These are phyloP conservation scores for Tricholoma bakamatsutake DNA, from an alignment of 768 basidiomycete species.

Conservation along the genomic window DNA sequence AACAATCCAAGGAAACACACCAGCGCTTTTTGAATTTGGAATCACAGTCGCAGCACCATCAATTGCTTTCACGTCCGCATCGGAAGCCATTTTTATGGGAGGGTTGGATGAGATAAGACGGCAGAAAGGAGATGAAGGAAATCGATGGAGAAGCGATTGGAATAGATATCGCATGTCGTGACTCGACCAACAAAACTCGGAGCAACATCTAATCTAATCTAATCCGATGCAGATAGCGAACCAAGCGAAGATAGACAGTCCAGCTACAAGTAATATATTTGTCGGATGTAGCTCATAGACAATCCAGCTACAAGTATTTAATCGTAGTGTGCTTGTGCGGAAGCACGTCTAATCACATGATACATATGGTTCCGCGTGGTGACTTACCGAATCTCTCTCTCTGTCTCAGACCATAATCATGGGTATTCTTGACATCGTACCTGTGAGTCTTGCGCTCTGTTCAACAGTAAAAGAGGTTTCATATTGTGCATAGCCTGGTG, in stretches of 20 bases:
- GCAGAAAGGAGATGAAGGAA: background rate
- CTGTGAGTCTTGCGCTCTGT: conserved; percentile 42
- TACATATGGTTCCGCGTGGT: background rate
- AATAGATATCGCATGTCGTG: conserved; percentile 13
- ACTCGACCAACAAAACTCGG: conserved; percentile 10
- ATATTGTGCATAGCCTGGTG: conserved; percentile 62
- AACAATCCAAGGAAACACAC: conserved; percentile 14
- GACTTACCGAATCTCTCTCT: background rate
- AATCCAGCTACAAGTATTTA: too few species aligned
- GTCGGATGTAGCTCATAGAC: too few species aligned
- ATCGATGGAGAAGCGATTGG: conserved; percentile 4
- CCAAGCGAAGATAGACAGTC: too few species aligned
- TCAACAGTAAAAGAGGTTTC: conserved; percentile 3
- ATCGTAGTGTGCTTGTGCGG: too few species aligned
- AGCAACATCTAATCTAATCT: conserved; percentile 12
- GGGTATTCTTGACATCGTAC: conserved; percentile 83
- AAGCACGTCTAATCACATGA: background rate
- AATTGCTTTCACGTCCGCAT: background rate
- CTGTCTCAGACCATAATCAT: conserved; percentile 28
- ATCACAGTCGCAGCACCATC: conserved; percentile 12
- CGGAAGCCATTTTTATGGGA: background rate
- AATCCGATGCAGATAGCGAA: background rate
- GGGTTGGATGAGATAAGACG: conserved; percentile 2
- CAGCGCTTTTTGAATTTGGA: conserved; percentile 39
- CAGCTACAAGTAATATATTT: too few species aligned